Percentiles rank a stretch among this genome's conserved stretches.
Evolutionary conservation across 345 rosid genomes (phyloP).

Genomic region (Lepidium africanum): DNA sequence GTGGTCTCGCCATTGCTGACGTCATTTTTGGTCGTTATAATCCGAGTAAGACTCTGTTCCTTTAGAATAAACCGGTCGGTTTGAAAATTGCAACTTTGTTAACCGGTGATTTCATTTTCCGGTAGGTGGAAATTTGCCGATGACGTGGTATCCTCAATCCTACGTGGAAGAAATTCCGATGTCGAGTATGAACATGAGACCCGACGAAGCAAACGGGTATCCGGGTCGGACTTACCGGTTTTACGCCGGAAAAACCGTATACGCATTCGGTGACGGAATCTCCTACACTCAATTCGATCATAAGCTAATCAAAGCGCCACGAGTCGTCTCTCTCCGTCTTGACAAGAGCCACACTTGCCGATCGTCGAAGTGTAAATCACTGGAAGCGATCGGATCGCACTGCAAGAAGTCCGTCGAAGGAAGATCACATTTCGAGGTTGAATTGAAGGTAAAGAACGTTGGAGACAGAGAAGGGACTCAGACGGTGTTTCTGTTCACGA

Average conservation of each 20-base stretch:
- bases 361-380: constrained; percentile 49
- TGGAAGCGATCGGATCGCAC: constrained; percentile 34
- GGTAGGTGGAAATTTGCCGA: constrained; percentile 58
- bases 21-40: constrained; percentile 53
- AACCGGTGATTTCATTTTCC: background rate
- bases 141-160: constrained; percentile 85
- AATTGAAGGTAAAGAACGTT: constrained; percentile 42
- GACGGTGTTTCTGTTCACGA: constrained; percentile 62
- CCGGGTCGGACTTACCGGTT: constrained; percentile 74
- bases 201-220: constrained; percentile 49
- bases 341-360: constrained; percentile 45
- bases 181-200: constrained; percentile 80
- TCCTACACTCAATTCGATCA: constrained; percentile 48
- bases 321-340: constrained; percentile 31
- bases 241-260: constrained; percentile 63
- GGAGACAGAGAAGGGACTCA: constrained; percentile 54
- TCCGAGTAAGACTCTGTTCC: constrained; percentile 41
- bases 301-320: constrained; percentile 40
- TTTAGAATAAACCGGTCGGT: background rate
- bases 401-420: constrained; percentile 29
- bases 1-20: constrained; percentile 76
- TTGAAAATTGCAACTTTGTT: background rate
- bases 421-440: constrained; percentile 35
- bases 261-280: constrained; percentile 54
- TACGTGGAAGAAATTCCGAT: constrained; percentile 52